phyloP scores from a whole-genome alignment of 1,139 yeast genomes.

The Yamadazyma siamensis region DNA sequence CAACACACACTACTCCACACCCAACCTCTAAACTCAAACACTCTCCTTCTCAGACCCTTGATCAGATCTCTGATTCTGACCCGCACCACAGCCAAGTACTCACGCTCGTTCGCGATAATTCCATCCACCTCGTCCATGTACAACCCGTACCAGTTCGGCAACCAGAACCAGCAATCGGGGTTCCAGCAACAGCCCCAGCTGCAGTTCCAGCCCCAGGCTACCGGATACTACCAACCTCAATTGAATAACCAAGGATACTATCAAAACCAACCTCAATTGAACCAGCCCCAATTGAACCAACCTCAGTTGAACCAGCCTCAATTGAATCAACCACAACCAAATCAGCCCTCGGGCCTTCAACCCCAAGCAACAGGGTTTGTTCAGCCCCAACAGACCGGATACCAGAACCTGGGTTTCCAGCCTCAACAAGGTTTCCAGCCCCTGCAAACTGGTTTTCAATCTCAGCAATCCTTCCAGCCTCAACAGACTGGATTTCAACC shows the following conservation, averaged over 20 bases:
- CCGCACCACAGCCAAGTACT: too few relatives aligned
- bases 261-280: constrained; percentile 43
- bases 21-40: too few relatives aligned
- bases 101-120: too few relatives aligned
- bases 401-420: constrained; percentile 16
- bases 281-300: constrained; percentile 8
- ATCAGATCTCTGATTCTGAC: too few relatives aligned
- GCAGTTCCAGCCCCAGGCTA: constrained; percentile 34
- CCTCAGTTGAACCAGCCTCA: constrained; percentile 13
- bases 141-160: constrained; percentile 45
- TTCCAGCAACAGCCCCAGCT: constrained; percentile 4
- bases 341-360: constrained; percentile 17
- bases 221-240: constrained; percentile 42
- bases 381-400: constrained; percentile 1
- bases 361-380: constrained; percentile 23
- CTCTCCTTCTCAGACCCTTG: too few relatives aligned
- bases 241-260: constrained; percentile 38
- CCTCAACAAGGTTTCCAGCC: constrained; percentile 13
- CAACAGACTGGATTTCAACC: constrained; percentile 26
- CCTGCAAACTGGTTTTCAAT: constrained; percentile 35
- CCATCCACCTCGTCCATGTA: constrained; percentile 24
- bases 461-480: constrained; percentile 30
- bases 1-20: too few relatives aligned
- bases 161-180: constrained; percentile 24
- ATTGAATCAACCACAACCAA: constrained; percentile 8